Evolutionary conservation across 2,329 filamentous ascomycete species (phyloP), one percentile per base, ranked within the genome.

Genomic region (Aulographum hederae): DNA sequence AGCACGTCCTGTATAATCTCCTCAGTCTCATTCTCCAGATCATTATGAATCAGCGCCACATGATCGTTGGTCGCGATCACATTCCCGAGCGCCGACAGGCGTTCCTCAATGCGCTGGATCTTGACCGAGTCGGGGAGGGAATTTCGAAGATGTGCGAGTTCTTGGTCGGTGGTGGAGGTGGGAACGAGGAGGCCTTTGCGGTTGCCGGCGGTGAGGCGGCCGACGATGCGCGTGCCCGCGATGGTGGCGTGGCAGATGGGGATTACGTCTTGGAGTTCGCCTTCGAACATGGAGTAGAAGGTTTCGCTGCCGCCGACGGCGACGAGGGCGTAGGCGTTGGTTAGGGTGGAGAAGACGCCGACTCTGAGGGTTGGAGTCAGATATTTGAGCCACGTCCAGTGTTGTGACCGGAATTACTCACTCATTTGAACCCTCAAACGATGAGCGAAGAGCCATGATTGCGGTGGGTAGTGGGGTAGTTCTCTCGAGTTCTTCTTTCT

Each of bases 1-100:
- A 91, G 63, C 37, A 92, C 81, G 53, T 98, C 89, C 46, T 89
- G 82, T 50, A 98, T 85, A 30, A 98, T 94, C 63, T 98, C 89
- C 60, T 98, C 89, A 12, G 85, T 94, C 64, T 98, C 89, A 39
- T 86, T 78, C 66, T 95, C 89, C 37, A 98, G 66, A 50, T 98
- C 89, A 8, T 89, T 89, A 54, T 98, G 89, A 38, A 95, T 75
- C 28, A 98, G 74, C 32, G 89, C 89, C 43, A 95, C 89, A 58
- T 94, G 85, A 58, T 98, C 89, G 57, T 95, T 95, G 48, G 73
- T 73, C 48, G 84, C 91, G 48, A 98, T 94, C 39, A 95, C 89
- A 52, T 98, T 98, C 38, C 89, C 89, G 17, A 98, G 72, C 4
- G 89, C 89, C 13, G 84, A 93, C 40, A 98, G 67, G 26, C 89